Base-by-base conservation (phyloP, 768 basidiomycete genomes). In the Kwoniella mangroviensis region DNA sequence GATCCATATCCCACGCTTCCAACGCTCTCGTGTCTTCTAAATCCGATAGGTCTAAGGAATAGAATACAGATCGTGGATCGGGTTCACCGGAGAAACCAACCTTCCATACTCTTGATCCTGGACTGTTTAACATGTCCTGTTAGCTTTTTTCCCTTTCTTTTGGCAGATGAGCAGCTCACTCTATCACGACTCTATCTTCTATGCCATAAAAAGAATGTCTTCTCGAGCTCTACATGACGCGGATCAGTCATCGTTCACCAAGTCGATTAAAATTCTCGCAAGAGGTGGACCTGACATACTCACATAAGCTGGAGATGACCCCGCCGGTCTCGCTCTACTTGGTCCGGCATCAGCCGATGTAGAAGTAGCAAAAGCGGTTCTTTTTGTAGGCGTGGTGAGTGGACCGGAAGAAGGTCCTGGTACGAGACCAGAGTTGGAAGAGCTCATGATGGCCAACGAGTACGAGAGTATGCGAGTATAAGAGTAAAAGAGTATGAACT, bases 41-140 rank as follows among this genome's bases (percentile, higher is more conserved):
- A 28, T 56, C 55, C 2, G 56, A 40, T 34, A 28, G 58, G 28
- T 69, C 54, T 17, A 52, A 28, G n/a, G 77, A 55, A 75, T 87
- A 88, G 81, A 96, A 92, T n/a, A 94, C 90, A 66, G 93, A 91
- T 75, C 97, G 84, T 10, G 97, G 94, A 69, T 89, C 87, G 4
- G 94, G 90, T 85, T 99, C 97, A 15, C 96, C 96, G 77, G 94
- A 95, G 85, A 98, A 98, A 2, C 97, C 97, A 12, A 95, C 92
- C 84, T 95, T 97, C 95, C 96, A 98, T 70, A 94, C 87, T 63
- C 90, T 87, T 56, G 92, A 94, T 21, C 97, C 97, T 24, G 94
- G 91, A 82, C 81, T 82, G 58, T 6, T 51, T 67, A 45, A 40
- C 42, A 26, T 40, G 21, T 40, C 40, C 19, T 55, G 55, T 51